phyloP scores from a whole-genome alignment of 345 rosid species.

The Reutealis trisperma region DNA sequence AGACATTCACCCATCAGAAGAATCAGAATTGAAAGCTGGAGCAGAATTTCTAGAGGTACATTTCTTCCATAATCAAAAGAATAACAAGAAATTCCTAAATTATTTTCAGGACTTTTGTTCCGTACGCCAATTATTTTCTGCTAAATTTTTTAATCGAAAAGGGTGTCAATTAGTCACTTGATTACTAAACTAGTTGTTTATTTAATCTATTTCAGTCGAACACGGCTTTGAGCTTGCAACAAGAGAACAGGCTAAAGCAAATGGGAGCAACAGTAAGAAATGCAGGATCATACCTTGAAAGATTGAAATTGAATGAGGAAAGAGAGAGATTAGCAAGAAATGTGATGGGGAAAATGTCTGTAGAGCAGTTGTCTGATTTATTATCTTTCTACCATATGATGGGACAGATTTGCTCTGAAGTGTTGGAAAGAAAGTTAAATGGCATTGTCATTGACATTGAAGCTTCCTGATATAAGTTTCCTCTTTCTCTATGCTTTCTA shows the following conservation, averaged over 20 bases:
- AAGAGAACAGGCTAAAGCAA: slow-evolving; percentile 82
- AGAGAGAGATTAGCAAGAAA: slow-evolving; percentile 63
- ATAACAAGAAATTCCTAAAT: too few species aligned
- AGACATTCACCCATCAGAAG: slow-evolving; percentile 44
- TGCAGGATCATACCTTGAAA: slow-evolving; percentile 58
- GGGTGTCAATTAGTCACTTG: too few species aligned
- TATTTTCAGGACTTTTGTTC: too few species aligned
- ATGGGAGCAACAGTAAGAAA: slow-evolving; percentile 96
- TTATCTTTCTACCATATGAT: slow-evolving; percentile 77
- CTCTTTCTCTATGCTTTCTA: too few species aligned
- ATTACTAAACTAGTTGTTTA: too few species aligned
- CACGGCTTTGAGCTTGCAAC: slow-evolving; percentile 64
- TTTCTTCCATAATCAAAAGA: too few species aligned
- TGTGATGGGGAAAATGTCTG: slow-evolving; percentile 70
- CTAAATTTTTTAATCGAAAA: too few species aligned
- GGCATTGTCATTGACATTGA: slow-evolving; percentile 38
- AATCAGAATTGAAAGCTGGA: slow-evolving; percentile 61
- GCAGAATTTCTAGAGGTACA: slow-evolving; percentile 80
- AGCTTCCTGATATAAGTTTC: slow-evolving; percentile 1
- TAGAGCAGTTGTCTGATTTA: slow-evolving; percentile 69
- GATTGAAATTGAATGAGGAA: slow-evolving; percentile 59
- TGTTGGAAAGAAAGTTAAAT: slow-evolving; percentile 57
- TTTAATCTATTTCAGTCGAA: slow-evolving; percentile 52
- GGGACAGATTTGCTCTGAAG: slow-evolving; percentile 78
- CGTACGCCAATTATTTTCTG: too few species aligned